Evolutionary conservation across 768 basidiomycete species (phyloP).

Genomic region (Hygrophorus russula): DNA sequence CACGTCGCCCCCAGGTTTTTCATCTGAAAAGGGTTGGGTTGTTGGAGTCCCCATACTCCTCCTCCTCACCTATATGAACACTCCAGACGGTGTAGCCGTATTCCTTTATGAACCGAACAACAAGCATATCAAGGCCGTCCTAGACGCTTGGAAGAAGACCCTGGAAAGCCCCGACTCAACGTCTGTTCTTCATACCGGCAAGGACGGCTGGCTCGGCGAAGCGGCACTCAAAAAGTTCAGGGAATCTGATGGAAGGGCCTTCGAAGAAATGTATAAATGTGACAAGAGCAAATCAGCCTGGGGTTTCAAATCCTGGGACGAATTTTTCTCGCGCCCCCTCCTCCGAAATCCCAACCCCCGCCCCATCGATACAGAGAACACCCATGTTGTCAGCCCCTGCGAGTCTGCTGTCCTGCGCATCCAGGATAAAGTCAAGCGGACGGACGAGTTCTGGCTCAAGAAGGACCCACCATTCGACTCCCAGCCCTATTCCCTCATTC

Average conservation of each 20-base stretch:
- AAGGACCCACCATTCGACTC: too few relatives aligned
- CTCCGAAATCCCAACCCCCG: conserved; percentile 28
- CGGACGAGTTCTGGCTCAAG: conserved; percentile 51
- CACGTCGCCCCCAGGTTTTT: too few relatives aligned
- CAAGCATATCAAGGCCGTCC: conserved; percentile 30
- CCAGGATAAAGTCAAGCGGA: conserved; percentile 22
- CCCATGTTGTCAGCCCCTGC: conserved; percentile 39
- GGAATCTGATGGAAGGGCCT: too few relatives aligned
- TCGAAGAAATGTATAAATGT: conserved; percentile 28
- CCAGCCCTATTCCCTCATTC: conserved; percentile 49
- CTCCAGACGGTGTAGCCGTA: conserved; percentile 16
- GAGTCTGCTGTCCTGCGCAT: conserved; percentile 40
- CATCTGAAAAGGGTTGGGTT: too few relatives aligned
- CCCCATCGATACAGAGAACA: conserved; percentile 19
- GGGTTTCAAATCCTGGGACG: conserved; percentile 41
- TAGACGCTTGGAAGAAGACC: conserved; percentile 38
- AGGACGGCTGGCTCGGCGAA: conserved; percentile 37
- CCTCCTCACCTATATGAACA: too few relatives aligned
- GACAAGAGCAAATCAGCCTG: conserved; percentile 26
- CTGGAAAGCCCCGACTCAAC: conserved; percentile 32
- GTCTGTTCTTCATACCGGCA: conserved; percentile 24
- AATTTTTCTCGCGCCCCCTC: conserved; percentile 42
- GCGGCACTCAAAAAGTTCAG: conserved; percentile 7
- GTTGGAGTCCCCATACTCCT: too few relatives aligned
- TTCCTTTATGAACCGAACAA: conserved; percentile 37